Evolutionary conservation across 2,329 filamentous ascomycete species (phyloP).

Genomic region (Aspergillus udagawae): DNA sequence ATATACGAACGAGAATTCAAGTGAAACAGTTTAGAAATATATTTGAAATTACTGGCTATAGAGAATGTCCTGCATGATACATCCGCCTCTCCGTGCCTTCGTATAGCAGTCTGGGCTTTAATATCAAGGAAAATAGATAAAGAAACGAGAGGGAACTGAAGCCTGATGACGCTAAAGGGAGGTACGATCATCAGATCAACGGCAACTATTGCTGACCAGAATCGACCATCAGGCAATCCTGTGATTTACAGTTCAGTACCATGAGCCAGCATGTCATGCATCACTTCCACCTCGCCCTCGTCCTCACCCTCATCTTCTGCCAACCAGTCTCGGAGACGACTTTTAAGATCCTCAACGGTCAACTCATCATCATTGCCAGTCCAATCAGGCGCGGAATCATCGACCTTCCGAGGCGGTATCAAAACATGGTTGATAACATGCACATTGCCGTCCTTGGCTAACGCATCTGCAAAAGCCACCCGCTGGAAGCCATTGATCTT

Average conservation of each 20-base stretch:
- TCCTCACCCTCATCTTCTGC: conserved; percentile 5
- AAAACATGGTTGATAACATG: conserved; percentile 71
- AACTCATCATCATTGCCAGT: conserved; percentile 10
- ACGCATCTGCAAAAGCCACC: conserved; percentile 64
- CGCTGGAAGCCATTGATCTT: conserved; percentile 69
- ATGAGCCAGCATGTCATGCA: not conserved
- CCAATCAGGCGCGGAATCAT: conserved; percentile 1
- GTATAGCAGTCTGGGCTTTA: not conserved
- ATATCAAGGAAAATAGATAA: not conserved
- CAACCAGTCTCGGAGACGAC: conserved; percentile 15
- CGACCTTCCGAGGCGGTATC: conserved; percentile 64
- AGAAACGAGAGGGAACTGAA: not conserved
- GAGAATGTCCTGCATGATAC: not conserved
- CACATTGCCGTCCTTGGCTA: conserved; percentile 76
- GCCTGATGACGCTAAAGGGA: not conserved
- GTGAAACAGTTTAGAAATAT: conserved; percentile 9
- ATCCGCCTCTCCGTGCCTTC: not conserved
- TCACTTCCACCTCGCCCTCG: not conserved
- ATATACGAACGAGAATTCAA: conserved; percentile 8
- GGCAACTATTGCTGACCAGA: conserved; percentile 2
- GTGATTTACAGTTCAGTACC: conserved; percentile 4
- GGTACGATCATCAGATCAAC: not conserved
- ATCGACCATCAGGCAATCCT: not conserved
- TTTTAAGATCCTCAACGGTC: conserved; percentile 19
- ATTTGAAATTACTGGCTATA: conserved; percentile 1